Percentiles rank a stretch among this genome's conserved stretches.
These are phyloP conservation scores for Pleurotus eryngii DNA, from an alignment of 768 basidiomycete species.

Conservation along the genomic window DNA sequence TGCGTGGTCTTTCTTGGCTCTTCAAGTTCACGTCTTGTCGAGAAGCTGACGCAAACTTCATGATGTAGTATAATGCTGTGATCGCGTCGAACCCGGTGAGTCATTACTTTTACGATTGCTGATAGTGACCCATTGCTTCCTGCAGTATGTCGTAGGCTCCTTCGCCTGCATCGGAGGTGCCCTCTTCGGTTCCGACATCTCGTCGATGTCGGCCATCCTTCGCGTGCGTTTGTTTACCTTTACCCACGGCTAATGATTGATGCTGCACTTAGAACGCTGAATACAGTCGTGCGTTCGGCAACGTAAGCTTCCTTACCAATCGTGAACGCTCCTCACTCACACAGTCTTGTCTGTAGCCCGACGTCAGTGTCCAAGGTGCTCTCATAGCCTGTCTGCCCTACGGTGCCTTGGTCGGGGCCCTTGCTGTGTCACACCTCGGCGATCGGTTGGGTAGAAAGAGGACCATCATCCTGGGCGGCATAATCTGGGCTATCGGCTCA, in stretches of 20 bases:
- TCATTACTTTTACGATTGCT: background rate
- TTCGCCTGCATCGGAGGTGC: slow-evolving; percentile 82
- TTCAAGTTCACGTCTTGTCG: background rate
- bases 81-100: slow-evolving; percentile 58
- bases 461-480: slow-evolving; percentile 61
- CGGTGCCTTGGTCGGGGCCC: slow-evolving; percentile 69
- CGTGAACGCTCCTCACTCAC: too few species aligned
- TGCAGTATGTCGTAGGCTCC: slow-evolving; percentile 70
- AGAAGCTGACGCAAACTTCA: background rate
- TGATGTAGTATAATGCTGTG: slow-evolving; percentile 44
- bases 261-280: slow-evolving; percentile 28
- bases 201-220: slow-evolving; percentile 77
- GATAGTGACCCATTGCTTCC: background rate
- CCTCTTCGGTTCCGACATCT: slow-evolving; percentile 78
- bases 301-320: slow-evolving; percentile 22
- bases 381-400: slow-evolving; percentile 81
- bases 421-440: slow-evolving; percentile 58
- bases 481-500: slow-evolving; percentile 71
- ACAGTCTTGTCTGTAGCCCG: slow-evolving; percentile 27
- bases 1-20: background rate
- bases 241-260: background rate
- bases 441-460: slow-evolving; percentile 65
- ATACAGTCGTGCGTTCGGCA: slow-evolving; percentile 33
- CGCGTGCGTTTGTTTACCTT: slow-evolving; percentile 32
- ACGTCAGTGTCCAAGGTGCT: slow-evolving; percentile 57